These are phyloP conservation scores for Aleurites moluccanus DNA, from an alignment of 441 rosid species.

Conservation along the genomic window DNA sequence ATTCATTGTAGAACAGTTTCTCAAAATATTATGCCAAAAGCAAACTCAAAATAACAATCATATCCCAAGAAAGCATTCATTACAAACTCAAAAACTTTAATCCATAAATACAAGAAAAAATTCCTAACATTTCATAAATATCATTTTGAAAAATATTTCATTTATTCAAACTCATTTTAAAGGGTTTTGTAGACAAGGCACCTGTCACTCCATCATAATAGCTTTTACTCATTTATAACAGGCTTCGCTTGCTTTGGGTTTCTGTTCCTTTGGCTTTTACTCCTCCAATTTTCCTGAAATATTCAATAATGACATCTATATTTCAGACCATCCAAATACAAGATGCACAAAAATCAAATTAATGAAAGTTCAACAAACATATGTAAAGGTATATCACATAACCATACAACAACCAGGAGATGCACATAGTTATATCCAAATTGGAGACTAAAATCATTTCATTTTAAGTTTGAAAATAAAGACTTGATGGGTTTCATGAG, in stretches of 20 bases:
- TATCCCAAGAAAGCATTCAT: conserved; percentile 10
- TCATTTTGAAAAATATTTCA: no score
- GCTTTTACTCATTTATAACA: no score
- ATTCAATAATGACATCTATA: no score
- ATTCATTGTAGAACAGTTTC: neutral
- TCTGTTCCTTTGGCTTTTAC: no score
- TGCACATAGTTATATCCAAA: neutral
- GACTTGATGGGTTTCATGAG: neutral
- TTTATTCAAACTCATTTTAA: no score
- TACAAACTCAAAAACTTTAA: conserved; percentile 2
- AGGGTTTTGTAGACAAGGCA: no score
- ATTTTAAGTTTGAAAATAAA: neutral
- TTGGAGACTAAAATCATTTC: neutral
- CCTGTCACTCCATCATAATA: no score
- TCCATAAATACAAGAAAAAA: neutral
- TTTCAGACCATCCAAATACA: no score
- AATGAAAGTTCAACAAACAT: neutral
- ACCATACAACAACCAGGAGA: neutral
- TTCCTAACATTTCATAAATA: neutral
- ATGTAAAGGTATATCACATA: neutral
- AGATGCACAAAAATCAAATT: neutral
- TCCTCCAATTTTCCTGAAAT: no score
- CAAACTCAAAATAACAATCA: conserved; percentile 4
- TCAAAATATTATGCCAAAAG: neutral
- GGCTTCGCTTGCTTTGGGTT: no score